Conservation (phyloP, 2,329 filamentous ascomycete genomes). For the Colletotrichum sp. region DNA sequence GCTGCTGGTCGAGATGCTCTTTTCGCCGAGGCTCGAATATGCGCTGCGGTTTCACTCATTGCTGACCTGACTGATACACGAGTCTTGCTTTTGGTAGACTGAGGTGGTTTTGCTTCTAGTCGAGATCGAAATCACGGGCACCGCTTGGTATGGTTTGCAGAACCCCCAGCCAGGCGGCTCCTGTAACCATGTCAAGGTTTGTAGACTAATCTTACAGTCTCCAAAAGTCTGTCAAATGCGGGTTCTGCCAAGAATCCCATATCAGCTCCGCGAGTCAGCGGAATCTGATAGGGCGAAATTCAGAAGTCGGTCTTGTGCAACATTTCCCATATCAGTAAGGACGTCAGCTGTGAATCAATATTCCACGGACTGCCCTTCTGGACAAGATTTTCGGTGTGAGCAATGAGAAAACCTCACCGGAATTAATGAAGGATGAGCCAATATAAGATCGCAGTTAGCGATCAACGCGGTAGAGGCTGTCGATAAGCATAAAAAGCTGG, state of each 20-base stretch:
- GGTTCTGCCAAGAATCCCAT: constrained; percentile 1
- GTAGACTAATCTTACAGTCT: background rate
- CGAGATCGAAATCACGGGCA: background rate
- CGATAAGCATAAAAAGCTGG: too few relatives aligned
- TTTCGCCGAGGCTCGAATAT: background rate
- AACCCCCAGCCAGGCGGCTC: background rate
- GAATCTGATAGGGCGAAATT: background rate
- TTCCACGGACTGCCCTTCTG: background rate
- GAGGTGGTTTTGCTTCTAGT: background rate
- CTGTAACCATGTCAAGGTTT: background rate
- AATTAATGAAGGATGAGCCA: background rate
- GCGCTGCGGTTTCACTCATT: background rate
- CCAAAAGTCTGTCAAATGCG: background rate
- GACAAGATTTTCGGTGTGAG: background rate
- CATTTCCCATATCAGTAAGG: background rate
- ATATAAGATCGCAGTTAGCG: background rate
- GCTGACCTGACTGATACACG: background rate
- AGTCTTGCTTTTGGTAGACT: background rate
- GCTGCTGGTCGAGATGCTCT: background rate
- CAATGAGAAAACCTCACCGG: fast-evolving
- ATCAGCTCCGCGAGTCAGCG: constrained; percentile 7
- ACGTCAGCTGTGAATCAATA: background rate
- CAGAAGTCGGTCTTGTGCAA: background rate
- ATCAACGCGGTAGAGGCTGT: too few relatives aligned
- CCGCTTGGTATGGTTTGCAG: background rate